phyloP scores from a whole-genome alignment of 345 rosid species.

The Melaleuca alternifolia region DNA sequence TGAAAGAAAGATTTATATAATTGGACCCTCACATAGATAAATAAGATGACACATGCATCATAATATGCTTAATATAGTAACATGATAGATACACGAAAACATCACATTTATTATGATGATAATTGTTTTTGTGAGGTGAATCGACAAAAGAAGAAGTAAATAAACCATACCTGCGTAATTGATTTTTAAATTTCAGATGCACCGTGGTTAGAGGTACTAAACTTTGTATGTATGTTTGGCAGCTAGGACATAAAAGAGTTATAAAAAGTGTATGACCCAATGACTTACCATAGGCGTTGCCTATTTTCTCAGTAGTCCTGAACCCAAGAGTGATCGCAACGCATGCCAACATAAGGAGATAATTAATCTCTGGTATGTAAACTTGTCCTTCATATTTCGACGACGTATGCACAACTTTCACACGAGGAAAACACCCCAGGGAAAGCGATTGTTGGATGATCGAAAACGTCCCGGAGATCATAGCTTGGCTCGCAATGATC shows the following conservation, averaged over 20 bases:
- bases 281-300: constrained; percentile 46
- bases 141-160: background rate
- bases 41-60: background rate
- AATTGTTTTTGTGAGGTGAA: background rate
- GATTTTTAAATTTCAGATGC: background rate
- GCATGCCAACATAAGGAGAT: constrained; percentile 39
- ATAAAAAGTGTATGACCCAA: background rate
- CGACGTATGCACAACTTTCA: constrained; percentile 52
- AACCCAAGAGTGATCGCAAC: constrained; percentile 29
- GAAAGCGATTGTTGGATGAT: constrained; percentile 45
- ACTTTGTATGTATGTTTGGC: background rate
- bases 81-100: background rate
- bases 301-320: constrained; percentile 23
- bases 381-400: constrained; percentile 37
- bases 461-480: constrained; percentile 46
- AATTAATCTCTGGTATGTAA: constrained; percentile 42
- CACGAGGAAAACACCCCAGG: constrained; percentile 44
- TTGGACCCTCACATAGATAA: background rate
- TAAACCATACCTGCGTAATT: too few species aligned
- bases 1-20: background rate
- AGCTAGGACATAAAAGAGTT: background rate
- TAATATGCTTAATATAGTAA: background rate
- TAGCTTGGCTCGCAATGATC: constrained; percentile 45
- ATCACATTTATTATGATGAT: background rate
- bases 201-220: background rate